Evolutionary conservation across 148 eudicot species (phyloP).

Genomic region (Rhododendron ovatum): DNA sequence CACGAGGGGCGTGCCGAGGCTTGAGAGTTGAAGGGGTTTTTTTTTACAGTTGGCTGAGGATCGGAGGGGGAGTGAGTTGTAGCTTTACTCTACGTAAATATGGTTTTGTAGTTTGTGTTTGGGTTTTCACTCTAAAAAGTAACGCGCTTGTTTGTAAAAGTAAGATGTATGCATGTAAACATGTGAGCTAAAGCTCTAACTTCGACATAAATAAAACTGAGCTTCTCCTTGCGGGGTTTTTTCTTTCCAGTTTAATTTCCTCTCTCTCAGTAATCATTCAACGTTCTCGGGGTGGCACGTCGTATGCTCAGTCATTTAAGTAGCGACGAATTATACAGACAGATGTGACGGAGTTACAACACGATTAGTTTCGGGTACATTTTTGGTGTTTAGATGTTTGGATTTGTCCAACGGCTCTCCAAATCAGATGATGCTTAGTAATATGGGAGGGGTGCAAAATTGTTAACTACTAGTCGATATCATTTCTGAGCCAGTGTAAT

Average conservation of each 20-base stretch:
- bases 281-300: too few species aligned
- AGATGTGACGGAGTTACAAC: too few species aligned
- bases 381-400: too few species aligned
- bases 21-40: background rate
- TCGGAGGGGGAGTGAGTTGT: background rate
- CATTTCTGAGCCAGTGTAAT: background rate
- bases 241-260: background rate
- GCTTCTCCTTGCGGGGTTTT: background rate
- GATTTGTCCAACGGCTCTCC: too few species aligned
- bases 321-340: too few species aligned
- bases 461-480: too few species aligned
- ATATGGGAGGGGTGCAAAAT: too few species aligned
- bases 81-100: background rate
- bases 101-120: background rate
- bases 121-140: background rate
- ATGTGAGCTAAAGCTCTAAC: background rate
- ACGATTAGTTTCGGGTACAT: too few species aligned
- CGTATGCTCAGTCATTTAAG: too few species aligned
- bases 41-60: background rate
- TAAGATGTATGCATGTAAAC: background rate
- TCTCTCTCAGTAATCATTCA: too few species aligned
- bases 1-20: slow-evolving; percentile 21
- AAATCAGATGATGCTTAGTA: too few species aligned
- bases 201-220: background rate
- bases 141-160: background rate